Evolutionary conservation across 345 rosid species (phyloP).

Genomic region (Litchi chinensis): DNA sequence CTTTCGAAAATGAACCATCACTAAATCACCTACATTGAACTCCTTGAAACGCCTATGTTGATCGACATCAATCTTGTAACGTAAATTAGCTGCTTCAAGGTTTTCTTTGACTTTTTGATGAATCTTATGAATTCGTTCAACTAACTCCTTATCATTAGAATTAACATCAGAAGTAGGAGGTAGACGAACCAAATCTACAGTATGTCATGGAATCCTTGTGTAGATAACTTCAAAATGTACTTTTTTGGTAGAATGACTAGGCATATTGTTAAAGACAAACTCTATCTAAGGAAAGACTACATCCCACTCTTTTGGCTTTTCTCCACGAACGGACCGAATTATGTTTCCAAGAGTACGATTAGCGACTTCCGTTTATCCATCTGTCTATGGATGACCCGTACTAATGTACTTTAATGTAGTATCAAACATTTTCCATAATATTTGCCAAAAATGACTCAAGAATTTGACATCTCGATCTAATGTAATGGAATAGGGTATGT

Average conservation of each 20-base stretch:
- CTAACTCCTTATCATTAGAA: neutral
- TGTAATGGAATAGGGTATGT: neutral
- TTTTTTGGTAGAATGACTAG: neutral
- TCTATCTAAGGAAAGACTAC: neutral
- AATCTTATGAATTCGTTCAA: neutral
- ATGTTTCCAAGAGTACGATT: too few species aligned
- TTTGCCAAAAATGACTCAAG: neutral
- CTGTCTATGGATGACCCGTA: too few species aligned
- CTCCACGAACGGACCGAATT: too few species aligned
- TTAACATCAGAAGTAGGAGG: neutral
- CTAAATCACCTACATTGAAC: slow-evolving; percentile 1
- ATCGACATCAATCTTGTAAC: neutral
- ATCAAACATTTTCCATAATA: neutral
- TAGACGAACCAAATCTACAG: neutral
- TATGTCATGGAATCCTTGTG: neutral
- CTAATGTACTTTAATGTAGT: too few species aligned
- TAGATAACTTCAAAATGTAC: neutral
- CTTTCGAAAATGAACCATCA: neutral
- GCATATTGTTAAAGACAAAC: neutral
- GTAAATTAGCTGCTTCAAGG: neutral
- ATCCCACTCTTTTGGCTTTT: too few species aligned
- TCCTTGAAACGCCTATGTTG: neutral
- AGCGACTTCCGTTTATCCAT: too few species aligned
- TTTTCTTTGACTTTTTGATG: neutral
- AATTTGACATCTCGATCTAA: neutral